Evolutionary conservation across 1,284 basidiomycete species (phyloP).

Genomic region (Leccinum angustisporum): DNA sequence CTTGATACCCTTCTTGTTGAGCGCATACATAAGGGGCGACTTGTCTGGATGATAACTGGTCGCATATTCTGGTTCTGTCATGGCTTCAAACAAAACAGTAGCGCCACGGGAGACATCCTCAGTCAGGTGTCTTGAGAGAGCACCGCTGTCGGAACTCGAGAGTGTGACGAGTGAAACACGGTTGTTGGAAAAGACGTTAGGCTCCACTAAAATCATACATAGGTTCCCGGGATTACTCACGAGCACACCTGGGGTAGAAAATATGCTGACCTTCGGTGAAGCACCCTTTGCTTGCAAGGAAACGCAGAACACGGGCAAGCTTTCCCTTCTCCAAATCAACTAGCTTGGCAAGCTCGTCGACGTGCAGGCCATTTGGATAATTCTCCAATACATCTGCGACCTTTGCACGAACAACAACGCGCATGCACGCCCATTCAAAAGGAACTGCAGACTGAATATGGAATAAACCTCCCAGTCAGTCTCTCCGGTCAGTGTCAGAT

Average conservation of each 20-base stretch:
- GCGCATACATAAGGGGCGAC: slow-evolving; percentile 27
- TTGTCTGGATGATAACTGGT: slow-evolving; percentile 21
- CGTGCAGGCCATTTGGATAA: slow-evolving; percentile 27
- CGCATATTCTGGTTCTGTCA: slow-evolving; percentile 28
- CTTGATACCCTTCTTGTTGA: slow-evolving; percentile 15
- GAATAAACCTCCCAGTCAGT: neutral
- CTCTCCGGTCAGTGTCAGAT: no score
- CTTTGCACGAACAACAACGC: slow-evolving; percentile 21
- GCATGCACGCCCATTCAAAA: slow-evolving; percentile 29
- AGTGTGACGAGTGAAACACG: slow-evolving; percentile 29
- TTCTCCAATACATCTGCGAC: slow-evolving; percentile 28
- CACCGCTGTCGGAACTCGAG: slow-evolving; percentile 12
- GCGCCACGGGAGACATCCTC: slow-evolving; percentile 19
- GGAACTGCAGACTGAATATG: slow-evolving; percentile 19
- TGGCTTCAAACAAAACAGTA: slow-evolving; percentile 23
- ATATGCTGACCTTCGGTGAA: slow-evolving; percentile 30
- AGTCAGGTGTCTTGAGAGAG: slow-evolving; percentile 11
- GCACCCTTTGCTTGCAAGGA: slow-evolving; percentile 34
- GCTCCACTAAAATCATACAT: slow-evolving; percentile 15
- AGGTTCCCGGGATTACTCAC: no score
- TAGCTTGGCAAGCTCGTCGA: slow-evolving; percentile 22
- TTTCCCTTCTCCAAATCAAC: slow-evolving; percentile 29
- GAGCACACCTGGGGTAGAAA: neutral
- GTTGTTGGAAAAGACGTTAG: slow-evolving; percentile 30
- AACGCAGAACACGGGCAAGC: slow-evolving; percentile 32